phyloP scores from a whole-genome alignment of 2,329 filamentous ascomycete genomes.

The Sporothrix phasma region DNA sequence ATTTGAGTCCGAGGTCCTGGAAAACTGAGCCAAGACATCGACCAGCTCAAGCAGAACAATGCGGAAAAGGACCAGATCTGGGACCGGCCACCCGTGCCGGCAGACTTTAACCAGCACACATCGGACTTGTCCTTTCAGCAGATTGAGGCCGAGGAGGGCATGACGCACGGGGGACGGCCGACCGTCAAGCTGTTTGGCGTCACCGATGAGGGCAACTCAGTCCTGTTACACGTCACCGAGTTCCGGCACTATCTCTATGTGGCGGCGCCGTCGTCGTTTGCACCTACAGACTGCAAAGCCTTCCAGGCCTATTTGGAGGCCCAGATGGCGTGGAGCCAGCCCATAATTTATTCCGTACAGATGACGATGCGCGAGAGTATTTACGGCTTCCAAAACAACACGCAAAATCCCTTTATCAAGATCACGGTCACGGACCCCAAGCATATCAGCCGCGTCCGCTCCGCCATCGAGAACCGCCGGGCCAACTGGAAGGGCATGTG shows the following conservation, averaged over 20 bases:
- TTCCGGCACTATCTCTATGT: constrained; percentile 97
- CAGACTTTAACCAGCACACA: constrained; percentile 43
- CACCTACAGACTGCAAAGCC: constrained; percentile 61
- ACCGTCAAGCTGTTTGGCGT: constrained; percentile 91
- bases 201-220: constrained; percentile 73
- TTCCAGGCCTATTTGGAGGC: constrained; percentile 76
- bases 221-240: constrained; percentile 86
- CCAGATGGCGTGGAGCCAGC: constrained; percentile 57
- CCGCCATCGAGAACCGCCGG: constrained; percentile 60
- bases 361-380: constrained; percentile 83
- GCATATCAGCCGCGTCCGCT: constrained; percentile 65
- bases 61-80: constrained; percentile 90
- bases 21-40: constrained; percentile 94
- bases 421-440: constrained; percentile 88
- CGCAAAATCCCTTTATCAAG: constrained; percentile 84
- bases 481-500: constrained; percentile 90
- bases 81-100: constrained; percentile 50
- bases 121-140: constrained; percentile 83
- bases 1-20: constrained; percentile 88
- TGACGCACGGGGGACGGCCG: constrained; percentile 61
- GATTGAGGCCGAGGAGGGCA: constrained; percentile 90
- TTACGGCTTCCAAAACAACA: constrained; percentile 88
- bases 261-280: constrained; percentile 74
- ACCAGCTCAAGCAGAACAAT: constrained; percentile 73
- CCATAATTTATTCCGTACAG: constrained; percentile 68